These are phyloP conservation scores for Anthoceros angustus DNA, from an alignment of 225 moss, liverwort and hornwort species.

Conservation along the genomic window DNA sequence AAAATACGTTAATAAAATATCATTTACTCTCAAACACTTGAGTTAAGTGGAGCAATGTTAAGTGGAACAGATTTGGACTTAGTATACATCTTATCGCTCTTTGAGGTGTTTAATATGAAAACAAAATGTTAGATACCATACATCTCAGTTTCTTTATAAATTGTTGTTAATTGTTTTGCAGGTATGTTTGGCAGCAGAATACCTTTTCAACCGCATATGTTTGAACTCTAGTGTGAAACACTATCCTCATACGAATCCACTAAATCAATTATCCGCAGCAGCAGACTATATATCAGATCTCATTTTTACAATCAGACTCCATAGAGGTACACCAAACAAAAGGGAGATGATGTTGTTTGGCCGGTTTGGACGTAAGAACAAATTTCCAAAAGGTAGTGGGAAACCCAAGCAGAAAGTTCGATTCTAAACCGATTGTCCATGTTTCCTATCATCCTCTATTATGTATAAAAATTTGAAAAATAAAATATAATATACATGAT, in stretches of 20 bases:
- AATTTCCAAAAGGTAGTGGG: neutral
- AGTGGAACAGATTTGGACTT: too few species aligned
- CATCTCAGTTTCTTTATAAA: too few species aligned
- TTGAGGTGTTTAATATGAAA: neutral
- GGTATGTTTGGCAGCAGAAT: constrained; percentile 63
- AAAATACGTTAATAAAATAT: too few species aligned
- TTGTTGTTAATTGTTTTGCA: constrained; percentile 11
- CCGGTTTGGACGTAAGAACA: neutral
- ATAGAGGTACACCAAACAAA: constrained; percentile 13
- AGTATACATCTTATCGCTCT: too few species aligned
- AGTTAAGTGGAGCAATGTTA: too few species aligned
- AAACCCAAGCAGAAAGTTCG: neutral
- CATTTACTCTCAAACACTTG: too few species aligned
- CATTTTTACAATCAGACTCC: constrained; percentile 23
- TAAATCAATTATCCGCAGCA: constrained; percentile 58
- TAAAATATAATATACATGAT: too few species aligned
- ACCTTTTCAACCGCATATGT: constrained; percentile 51
- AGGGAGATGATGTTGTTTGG: constrained; percentile 11
- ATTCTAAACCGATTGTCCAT: too few species aligned
- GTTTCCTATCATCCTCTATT: too few species aligned
- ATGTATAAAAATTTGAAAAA: too few species aligned
- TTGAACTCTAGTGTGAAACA: constrained; percentile 50
- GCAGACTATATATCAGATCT: constrained; percentile 52
- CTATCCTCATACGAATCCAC: constrained; percentile 38
- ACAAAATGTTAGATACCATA: neutral